Percentiles rank a stretch among this genome's conserved stretches.
These are phyloP conservation scores for Starmerella bombicola DNA, from an alignment of 805 yeast species.

Conservation along the genomic window DNA sequence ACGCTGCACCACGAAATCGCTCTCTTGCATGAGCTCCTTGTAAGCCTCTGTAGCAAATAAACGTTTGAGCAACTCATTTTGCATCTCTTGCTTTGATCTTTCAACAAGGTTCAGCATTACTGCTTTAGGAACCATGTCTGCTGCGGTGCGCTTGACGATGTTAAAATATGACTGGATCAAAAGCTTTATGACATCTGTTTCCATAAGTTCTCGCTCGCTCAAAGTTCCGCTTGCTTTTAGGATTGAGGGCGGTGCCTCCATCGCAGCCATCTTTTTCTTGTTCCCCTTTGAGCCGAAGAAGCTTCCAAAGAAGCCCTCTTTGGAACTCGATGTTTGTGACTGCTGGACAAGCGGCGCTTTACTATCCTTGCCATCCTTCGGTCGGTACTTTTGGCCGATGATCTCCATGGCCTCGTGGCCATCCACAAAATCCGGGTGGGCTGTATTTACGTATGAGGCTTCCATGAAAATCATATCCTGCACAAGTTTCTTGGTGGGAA, in stretches of 20 bases:
- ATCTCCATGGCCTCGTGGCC: constrained; percentile 92
- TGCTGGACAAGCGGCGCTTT: constrained; percentile 71
- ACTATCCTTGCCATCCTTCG: constrained; percentile 56
- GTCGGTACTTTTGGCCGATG: constrained; percentile 77
- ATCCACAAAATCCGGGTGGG: constrained; percentile 89
- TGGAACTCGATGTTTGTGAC: constrained; percentile 24
- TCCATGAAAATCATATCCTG: constrained; percentile 73
- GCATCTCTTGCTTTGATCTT: constrained; percentile 74
- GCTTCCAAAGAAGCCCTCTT: constrained; percentile 79
- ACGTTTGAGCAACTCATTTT: constrained; percentile 76
- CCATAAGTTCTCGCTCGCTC: constrained; percentile 92
- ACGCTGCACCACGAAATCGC: constrained; percentile 82
- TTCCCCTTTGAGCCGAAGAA: constrained; percentile 76
- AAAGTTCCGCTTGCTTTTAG: constrained; percentile 82
- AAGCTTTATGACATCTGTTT: constrained; percentile 91
- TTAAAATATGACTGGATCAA: constrained; percentile 80
- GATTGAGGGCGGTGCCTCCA: constrained; percentile 96
- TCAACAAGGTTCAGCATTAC: constrained; percentile 84
- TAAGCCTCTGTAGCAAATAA: constrained; percentile 61
- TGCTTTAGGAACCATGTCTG: constrained; percentile 91
- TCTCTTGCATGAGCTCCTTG: constrained; percentile 74
- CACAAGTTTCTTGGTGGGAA: constrained; percentile 80
- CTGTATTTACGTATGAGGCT: constrained; percentile 91
- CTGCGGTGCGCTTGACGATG: constrained; percentile 85
- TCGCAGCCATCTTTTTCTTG: constrained; percentile 81